Base-by-base conservation (phyloP, 768 basidiomycete genomes). In the Rossbeevera mucosa region DNA sequence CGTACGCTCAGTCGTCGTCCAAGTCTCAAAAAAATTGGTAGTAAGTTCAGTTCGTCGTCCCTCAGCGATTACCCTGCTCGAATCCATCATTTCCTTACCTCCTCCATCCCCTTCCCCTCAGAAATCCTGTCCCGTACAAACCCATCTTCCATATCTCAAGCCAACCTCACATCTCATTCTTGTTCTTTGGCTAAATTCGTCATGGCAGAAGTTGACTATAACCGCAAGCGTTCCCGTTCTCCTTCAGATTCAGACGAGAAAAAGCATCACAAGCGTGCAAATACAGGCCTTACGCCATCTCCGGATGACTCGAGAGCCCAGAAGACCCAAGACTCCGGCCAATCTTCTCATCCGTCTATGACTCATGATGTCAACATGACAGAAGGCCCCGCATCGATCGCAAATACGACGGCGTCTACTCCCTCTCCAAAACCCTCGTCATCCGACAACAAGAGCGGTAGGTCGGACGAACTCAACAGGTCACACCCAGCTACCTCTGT, bases 161-260 rank as follows among this genome's bases (percentile, higher is more conserved):
- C 68, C 61, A 68, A 70, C 66, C 65, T 63, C 69, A 63, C 75
- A 67, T 60, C 51, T 57, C 65, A 57, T 64, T 60, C 57, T 61
- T 68, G 66, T 71, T 70, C 62, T 67, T 73, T 70, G 55, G 57
- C 77, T 83, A 66, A 80, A 78, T 79, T 78, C 78, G 81, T 78
- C 71, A 89, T 88, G 87, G 83, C 85, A 88, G 88, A 89, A 79
- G 80, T 81, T 77, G 88, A 90, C 76, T 77, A 79, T 60, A 88
- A 77, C 70, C 86, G 88, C 74, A 91, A 91, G 73, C 81, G 89
- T 65, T 91, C 89, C 61, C 89, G 89, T 67, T 91, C 89, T 48
- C 84, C 88, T 53, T 89, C 87, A 65, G 86, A 88, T 74, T 80
- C 76, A 68, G 88, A 90, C 64, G 78, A 85, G 64, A 83, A 83